Percentiles rank a stretch among this genome's conserved stretches.
Evolutionary conservation across 306 rosid species (phyloP).

Genomic region (Cucurbita maxima): DNA sequence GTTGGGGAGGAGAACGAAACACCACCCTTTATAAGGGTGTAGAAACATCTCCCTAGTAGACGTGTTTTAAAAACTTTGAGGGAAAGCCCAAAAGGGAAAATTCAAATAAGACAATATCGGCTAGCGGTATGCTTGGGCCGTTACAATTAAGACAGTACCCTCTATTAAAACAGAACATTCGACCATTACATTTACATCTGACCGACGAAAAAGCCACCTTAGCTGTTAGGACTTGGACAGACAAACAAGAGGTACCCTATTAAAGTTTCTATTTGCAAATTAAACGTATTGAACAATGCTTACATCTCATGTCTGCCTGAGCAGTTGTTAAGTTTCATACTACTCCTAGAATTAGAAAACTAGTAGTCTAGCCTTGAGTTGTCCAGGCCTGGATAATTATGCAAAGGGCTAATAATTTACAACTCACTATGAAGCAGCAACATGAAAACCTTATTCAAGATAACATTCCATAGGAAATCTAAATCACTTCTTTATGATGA

Average conservation of each 20-base stretch:
- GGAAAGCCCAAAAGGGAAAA: too few species aligned
- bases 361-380: not conserved
- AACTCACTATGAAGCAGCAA: not conserved
- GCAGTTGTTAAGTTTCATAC: not conserved
- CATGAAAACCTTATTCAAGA: not conserved
- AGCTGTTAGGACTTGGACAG: not conserved
- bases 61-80: too few species aligned
- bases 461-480: not conserved
- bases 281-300: slow-evolving; percentile 3
- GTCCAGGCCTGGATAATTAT: not conserved
- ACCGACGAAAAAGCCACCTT: not conserved
- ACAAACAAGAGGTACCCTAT: not conserved
- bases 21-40: too few species aligned
- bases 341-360: not conserved
- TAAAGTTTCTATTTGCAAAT: not conserved
- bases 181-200: not conserved
- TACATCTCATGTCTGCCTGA: not conserved
- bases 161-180: not conserved
- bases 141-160: not conserved
- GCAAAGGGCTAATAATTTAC: not conserved
- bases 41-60: too few species aligned
- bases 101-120: too few species aligned
- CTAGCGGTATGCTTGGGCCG: too few species aligned
- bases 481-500: not conserved
- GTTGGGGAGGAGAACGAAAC: too few species aligned